Conservation (phyloP, 2,329 filamentous ascomycete genomes). For the Sporothrix variecibatus region DNA sequence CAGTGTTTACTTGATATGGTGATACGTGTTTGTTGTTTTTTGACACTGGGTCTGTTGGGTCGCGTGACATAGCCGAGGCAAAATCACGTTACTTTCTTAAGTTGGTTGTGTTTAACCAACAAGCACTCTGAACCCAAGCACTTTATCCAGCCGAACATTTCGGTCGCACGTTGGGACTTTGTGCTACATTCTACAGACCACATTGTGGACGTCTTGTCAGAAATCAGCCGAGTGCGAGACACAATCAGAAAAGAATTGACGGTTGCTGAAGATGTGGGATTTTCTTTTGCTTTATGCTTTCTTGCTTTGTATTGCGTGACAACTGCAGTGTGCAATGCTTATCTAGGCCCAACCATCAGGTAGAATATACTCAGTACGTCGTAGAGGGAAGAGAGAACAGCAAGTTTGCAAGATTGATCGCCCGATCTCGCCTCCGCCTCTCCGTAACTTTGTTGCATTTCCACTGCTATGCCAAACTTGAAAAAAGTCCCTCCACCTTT, state of each 20-base stretch:
- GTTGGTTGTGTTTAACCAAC: background rate
- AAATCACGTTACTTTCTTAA: background rate
- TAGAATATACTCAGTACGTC: no score
- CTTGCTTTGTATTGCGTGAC: background rate
- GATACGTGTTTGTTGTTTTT: background rate
- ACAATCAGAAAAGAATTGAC: background rate
- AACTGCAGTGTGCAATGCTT: background rate
- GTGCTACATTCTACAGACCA: background rate
- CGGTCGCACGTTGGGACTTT: background rate
- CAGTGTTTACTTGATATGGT: background rate
- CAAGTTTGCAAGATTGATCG: background rate
- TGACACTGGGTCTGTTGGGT: background rate
- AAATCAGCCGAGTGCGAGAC: background rate
- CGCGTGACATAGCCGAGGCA: background rate
- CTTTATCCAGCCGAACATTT: background rate
- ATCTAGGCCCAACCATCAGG: background rate
- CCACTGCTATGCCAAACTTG: slow-evolving; percentile 2
- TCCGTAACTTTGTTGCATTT: background rate
- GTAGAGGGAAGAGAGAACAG: background rate
- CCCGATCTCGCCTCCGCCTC: background rate
- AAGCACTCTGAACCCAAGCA: no score
- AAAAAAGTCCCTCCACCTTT: background rate
- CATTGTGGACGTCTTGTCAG: background rate
- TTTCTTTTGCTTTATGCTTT: no score
- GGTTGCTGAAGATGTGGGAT: background rate